phyloP scores from a whole-genome alignment of 768 basidiomycete species.

The Serendipita sp. region DNA sequence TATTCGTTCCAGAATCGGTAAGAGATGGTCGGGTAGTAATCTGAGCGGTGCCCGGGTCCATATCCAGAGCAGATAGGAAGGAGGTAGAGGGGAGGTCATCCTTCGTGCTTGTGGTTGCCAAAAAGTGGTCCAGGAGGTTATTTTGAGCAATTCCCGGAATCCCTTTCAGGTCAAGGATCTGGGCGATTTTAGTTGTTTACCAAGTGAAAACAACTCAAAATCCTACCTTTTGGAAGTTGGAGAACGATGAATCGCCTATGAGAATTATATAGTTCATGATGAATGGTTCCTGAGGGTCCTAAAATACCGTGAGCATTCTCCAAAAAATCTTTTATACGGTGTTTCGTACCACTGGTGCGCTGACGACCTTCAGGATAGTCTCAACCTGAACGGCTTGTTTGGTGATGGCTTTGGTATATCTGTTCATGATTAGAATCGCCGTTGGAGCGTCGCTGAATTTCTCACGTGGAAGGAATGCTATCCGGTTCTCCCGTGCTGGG shows the following conservation, averaged over 20 bases:
- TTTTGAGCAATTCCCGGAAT: conserved; percentile 77
- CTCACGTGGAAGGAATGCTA: conserved; percentile 15
- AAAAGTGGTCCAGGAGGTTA: conserved; percentile 75
- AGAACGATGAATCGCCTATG: conserved; percentile 86
- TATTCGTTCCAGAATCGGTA: conserved; percentile 20
- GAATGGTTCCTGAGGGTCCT: conserved; percentile 89
- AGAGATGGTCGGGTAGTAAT: conserved; percentile 37
- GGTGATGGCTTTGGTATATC: conserved; percentile 66
- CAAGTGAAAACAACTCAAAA: not conserved
- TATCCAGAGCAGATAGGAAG: conserved; percentile 85
- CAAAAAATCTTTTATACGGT: not conserved
- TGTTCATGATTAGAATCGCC: conserved; percentile 19
- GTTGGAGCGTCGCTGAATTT: not conserved
- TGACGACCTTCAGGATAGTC: conserved; percentile 85
- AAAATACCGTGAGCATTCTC: not conserved
- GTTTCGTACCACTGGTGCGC: conserved; percentile 68
- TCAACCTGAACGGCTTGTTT: conserved; percentile 74
- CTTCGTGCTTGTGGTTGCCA: conserved; percentile 85
- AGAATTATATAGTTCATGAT: conserved; percentile 90
- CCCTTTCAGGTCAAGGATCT: conserved; percentile 93
- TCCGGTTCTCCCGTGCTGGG: conserved; percentile 34
- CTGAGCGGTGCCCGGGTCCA: conserved; percentile 61
- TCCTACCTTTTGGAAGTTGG: conserved; percentile 91
- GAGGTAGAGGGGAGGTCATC: conserved; percentile 77
- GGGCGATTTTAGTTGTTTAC: not conserved